These are phyloP conservation scores for Corylus avellana DNA, from an alignment of 306 rosid genomes.

Conservation along the genomic window DNA sequence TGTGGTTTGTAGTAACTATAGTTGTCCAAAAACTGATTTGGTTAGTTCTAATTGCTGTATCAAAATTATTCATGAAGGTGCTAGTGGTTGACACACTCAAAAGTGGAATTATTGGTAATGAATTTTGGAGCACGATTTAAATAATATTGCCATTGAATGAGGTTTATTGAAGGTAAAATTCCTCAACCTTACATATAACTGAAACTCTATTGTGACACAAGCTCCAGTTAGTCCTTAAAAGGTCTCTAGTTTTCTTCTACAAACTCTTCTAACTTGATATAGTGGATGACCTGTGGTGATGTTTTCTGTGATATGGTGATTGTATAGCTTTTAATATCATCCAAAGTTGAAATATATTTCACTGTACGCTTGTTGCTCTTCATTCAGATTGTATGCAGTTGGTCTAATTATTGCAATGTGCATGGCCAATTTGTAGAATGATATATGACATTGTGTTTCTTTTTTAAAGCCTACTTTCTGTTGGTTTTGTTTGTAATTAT, in stretches of 20 bases:
- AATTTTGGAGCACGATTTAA: background rate
- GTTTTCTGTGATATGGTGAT: background rate
- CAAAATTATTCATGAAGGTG: background rate
- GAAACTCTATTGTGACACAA: background rate
- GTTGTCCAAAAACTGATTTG: background rate
- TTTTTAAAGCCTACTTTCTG: background rate
- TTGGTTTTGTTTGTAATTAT: background rate
- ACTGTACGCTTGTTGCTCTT: background rate
- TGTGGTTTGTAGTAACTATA: background rate
- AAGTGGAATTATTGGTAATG: slow-evolving; percentile 12
- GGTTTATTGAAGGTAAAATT: background rate
- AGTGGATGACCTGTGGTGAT: background rate
- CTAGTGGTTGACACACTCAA: background rate
- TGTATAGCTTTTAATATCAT: background rate
- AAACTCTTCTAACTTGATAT: background rate
- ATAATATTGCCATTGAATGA: background rate
- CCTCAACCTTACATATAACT: background rate
- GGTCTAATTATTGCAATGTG: background rate
- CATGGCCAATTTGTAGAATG: background rate
- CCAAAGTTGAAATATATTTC: background rate
- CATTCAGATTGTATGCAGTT: background rate
- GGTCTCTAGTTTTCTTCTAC: background rate
- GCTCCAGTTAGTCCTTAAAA: background rate
- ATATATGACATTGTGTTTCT: background rate
- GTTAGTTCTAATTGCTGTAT: background rate